Evolutionary conservation across 2,329 filamentous ascomycete genomes (phyloP), one percentile per base, ranked within the genome.

Genomic region (Chaetomium globosum): DNA sequence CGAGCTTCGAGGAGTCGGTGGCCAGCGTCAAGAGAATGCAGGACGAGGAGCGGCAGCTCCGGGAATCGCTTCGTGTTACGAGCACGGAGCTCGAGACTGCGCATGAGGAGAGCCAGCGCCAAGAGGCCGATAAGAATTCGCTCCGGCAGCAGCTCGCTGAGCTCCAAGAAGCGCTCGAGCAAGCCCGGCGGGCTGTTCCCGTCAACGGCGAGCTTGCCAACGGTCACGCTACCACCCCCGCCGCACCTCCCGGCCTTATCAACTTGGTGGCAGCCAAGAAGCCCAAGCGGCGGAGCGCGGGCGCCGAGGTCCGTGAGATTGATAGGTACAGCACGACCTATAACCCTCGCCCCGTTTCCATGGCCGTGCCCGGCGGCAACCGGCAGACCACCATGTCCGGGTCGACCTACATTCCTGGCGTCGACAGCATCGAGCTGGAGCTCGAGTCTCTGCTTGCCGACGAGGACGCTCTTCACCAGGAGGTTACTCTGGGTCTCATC

Each of bases 261-360:
- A 99, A 98, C 77, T 84, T 99, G 39, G 95, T 99, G 30, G 91
- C 94, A 2, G 94, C 92, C 58, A 98, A 98, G 87, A 97, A 97
- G 80, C 92, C 93, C 51, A 97, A 98, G 83, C 86, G 95, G 74
- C 87, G 95, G 70, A 98, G 94, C 77, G 93, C 92, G 65, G 94
- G 93, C 55, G 89, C 90, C 21, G 93, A 97, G 77, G 87, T 87
- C 66, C 89, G 92, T 72, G 90, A 94, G 54, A 82, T 92, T 72
- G 94, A 98, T 79, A 89, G 95, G 68, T 96, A 96, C 83, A 97
- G 93, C 77, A 89, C 85, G 66, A 89, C 92, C 10, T 99, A 95
- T 83, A 97, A 95, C 79, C 95, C 95, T 68, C 87, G 95, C 28
- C 95, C 95, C 28, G 92, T 97, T 39, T 99, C 95, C 5, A 97